phyloP scores from a whole-genome alignment of 2,329 filamentous ascomycete species.

The Sclerotinia subarctica region DNA sequence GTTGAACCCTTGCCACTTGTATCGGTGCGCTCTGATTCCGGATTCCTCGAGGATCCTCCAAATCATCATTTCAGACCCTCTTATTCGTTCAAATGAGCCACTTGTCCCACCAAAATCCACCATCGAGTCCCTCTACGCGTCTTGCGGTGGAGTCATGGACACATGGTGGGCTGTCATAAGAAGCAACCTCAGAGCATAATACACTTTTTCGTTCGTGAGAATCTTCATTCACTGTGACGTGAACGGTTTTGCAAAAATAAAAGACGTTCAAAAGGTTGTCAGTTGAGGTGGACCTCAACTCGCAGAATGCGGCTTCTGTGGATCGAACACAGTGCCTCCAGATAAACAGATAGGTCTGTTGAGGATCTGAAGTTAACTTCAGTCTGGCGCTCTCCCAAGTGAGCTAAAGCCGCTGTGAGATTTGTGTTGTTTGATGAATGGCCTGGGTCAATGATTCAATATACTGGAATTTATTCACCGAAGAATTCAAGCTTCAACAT shows the following conservation, averaged over 20 bases:
- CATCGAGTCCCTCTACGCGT: neutral
- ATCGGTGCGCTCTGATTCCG: neutral
- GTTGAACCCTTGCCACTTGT: neutral
- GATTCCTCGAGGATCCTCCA: neutral
- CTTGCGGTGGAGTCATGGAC: neutral
- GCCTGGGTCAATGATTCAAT: rapidly evolving
- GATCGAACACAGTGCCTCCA: slow-evolving; percentile 23
- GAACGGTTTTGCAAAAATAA: neutral
- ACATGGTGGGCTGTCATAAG: neutral
- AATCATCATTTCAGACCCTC: neutral
- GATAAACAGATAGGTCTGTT: slow-evolving; percentile 4
- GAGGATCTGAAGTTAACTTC: slow-evolving; percentile 19
- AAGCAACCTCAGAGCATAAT: neutral
- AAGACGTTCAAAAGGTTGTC: neutral
- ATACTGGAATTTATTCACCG: neutral
- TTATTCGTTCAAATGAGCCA: neutral
- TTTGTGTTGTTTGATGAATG: neutral
- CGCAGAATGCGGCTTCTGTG: slow-evolving; percentile 23
- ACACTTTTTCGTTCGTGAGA: neutral
- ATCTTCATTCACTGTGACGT: neutral
- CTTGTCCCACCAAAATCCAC: neutral
- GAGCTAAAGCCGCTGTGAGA: slow-evolving; percentile 21
- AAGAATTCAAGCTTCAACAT: no score
- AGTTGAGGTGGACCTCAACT: neutral
- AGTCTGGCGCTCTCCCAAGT: slow-evolving; percentile 24